phyloP scores from a whole-genome alignment of 345 rosid species.

The Aquilaria malaccensis region DNA sequence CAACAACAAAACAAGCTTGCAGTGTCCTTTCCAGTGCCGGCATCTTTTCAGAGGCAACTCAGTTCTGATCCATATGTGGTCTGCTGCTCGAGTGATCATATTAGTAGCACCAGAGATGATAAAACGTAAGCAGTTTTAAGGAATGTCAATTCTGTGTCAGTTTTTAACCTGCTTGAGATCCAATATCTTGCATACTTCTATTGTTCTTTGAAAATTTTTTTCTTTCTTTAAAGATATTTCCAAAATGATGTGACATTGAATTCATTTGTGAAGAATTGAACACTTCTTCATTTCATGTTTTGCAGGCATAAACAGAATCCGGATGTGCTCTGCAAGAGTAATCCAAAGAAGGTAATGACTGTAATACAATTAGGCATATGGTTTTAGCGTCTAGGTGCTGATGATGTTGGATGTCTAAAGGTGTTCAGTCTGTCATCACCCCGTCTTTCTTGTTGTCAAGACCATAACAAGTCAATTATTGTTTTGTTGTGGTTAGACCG shows the following conservation, averaged over 20 bases:
- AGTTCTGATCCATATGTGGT: conserved; percentile 17
- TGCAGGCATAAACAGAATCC: conserved; percentile 33
- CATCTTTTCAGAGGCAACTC: conserved; percentile 19
- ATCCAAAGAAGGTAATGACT: too few relatives aligned
- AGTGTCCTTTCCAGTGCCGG: conserved; percentile 18
- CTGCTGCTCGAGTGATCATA: conserved; percentile 13
- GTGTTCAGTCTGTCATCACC: too few relatives aligned
- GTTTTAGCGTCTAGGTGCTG: too few relatives aligned
- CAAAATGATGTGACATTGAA: conserved; percentile 34
- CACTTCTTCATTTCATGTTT: conserved; percentile 36
- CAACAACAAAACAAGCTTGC: conserved; percentile 28
- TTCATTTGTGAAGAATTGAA: conserved; percentile 49
- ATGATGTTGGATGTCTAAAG: too few relatives aligned
- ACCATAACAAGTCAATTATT: too few relatives aligned
- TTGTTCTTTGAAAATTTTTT: background rate
- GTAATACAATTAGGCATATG: too few relatives aligned
- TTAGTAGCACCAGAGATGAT: conserved; percentile 15
- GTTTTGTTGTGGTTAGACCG: too few relatives aligned
- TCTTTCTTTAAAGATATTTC: conserved; percentile 8
- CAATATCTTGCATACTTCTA: background rate
- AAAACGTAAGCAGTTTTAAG: conserved; percentile 29
- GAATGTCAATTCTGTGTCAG: background rate
- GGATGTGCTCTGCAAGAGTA: too few relatives aligned
- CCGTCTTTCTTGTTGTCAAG: too few relatives aligned
- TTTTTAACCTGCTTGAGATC: background rate